Conservation (phyloP, 352 stramenopile species). For the Pythium rishiriense region DNA sequence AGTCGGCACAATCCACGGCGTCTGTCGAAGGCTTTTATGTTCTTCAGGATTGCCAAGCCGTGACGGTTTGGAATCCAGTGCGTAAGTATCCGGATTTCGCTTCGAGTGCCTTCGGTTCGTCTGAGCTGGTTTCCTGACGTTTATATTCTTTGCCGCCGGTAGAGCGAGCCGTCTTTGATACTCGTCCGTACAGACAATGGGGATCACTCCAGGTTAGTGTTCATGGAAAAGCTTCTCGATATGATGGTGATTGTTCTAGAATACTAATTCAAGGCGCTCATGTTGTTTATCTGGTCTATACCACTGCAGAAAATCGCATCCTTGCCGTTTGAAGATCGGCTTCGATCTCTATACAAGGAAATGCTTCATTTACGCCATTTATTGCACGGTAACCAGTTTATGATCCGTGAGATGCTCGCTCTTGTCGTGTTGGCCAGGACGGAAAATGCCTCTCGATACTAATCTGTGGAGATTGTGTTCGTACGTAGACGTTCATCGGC, state of each 20-base stretch:
- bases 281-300: not conserved
- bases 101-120: not conserved
- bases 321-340: conserved; percentile 58
- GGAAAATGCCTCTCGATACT: not conserved
- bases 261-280: not conserved
- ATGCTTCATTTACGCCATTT: conserved; percentile 59
- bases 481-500: conserved; percentile 54
- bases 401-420: conserved; percentile 46
- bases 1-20: conserved; percentile 3
- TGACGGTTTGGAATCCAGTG: conserved; percentile 9
- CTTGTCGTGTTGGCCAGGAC: not conserved
- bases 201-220: conserved; percentile 12
- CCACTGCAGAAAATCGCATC: conserved; percentile 9
- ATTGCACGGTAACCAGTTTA: conserved; percentile 56
- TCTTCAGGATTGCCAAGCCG: not conserved
- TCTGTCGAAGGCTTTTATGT: conserved; percentile 13
- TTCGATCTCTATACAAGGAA: conserved; percentile 70
- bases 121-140: not conserved
- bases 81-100: not conserved
- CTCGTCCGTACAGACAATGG: conserved; percentile 18
- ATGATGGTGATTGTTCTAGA: too few relatives aligned
- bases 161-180: not conserved
- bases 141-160: not conserved
- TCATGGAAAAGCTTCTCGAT: not conserved
- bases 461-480: not conserved